These are phyloP conservation scores for Penicillium atrosanguineum DNA, from an alignment of 495 filamentous ascomycete genomes.

Conservation along the genomic window DNA sequence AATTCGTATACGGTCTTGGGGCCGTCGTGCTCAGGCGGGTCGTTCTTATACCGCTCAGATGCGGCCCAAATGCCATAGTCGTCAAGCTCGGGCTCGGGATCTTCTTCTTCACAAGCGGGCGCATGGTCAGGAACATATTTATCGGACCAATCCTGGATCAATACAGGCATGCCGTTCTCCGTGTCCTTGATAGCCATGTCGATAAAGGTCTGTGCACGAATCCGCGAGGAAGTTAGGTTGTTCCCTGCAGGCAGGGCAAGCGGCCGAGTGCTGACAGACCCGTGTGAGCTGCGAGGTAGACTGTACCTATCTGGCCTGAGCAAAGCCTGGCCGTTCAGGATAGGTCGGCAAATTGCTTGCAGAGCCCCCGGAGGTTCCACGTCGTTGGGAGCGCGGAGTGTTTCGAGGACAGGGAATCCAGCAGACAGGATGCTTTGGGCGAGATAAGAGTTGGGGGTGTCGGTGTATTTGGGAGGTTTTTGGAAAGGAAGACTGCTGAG, in stretches of 20 bases:
- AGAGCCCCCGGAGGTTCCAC: conserved; percentile 64
- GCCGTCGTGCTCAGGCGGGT: conserved; percentile 25
- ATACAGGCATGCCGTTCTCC: conserved; percentile 39
- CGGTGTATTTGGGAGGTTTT: conserved; percentile 31
- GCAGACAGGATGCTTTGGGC: conserved; percentile 65
- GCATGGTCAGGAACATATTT: conserved; percentile 40
- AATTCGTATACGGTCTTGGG: conserved; percentile 43
- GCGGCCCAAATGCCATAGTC: conserved; percentile 36
- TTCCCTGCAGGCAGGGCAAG: conserved; percentile 45
- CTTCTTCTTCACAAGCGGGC: conserved; percentile 35
- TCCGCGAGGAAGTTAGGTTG: conserved; percentile 46
- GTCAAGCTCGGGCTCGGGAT: conserved; percentile 37
- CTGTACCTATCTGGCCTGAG: conserved; percentile 49
- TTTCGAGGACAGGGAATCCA: conserved; percentile 69
- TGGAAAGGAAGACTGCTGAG: conserved; percentile 41
- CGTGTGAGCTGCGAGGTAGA: conserved; percentile 47
- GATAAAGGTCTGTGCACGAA: conserved; percentile 49
- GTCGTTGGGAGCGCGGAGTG: conserved; percentile 70
- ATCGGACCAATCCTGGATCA: conserved; percentile 47
- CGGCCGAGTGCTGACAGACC: conserved; percentile 42
- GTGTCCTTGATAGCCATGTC: conserved; percentile 48
- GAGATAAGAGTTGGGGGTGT: conserved; percentile 66
- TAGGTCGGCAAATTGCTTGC: conserved; percentile 67
- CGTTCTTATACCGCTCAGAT: conserved; percentile 24
- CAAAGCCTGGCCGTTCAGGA: conserved; percentile 45